Conservation (phyloP, 768 basidiomycete genomes). For the Cantharellus anzutake region DNA sequence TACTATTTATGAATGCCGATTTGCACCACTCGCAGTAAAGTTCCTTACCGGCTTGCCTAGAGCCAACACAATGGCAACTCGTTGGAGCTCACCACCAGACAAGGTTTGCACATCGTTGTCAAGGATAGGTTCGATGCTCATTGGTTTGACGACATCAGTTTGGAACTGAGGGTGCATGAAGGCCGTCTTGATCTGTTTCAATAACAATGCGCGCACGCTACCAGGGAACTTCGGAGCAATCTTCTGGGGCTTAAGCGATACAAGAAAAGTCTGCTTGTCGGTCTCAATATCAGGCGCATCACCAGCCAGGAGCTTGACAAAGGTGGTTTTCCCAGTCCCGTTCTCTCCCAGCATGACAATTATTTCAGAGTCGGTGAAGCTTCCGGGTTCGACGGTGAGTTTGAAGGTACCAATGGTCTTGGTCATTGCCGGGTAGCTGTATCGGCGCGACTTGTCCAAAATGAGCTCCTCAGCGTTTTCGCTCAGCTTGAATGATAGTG, state of each 20-base stretch:
- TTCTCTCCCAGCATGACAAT: conserved; percentile 99
- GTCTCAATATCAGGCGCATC: conserved; percentile 75
- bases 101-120: conserved; percentile 97
- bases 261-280: conserved; percentile 60
- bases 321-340: conserved; percentile 97
- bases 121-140: conserved; percentile 85
- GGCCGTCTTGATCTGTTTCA: conserved; percentile 85
- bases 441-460: conserved; percentile 72
- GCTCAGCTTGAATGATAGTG: conserved; percentile 90
- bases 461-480: conserved; percentile 87
- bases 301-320: conserved; percentile 87
- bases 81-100: conserved; percentile 94
- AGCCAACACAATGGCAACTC: conserved; percentile 89
- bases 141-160: conserved; percentile 92
- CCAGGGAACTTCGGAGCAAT: conserved; percentile 97
- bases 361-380: conserved; percentile 98
- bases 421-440: conserved; percentile 87
- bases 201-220: conserved; percentile 81
- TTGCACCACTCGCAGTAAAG: conserved; percentile 2
- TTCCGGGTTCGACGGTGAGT: conserved; percentile 73
- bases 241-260: conserved; percentile 97
- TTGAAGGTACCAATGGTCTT: conserved; percentile 95
- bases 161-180: conserved; percentile 99
- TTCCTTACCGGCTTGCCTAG: conserved; percentile 34
- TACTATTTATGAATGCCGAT: conserved; percentile 24